Evolutionary conservation across 2,329 filamentous ascomycete species (phyloP), one percentile per base, ranked within the genome.

Genomic region (Tothia fuscella): DNA sequence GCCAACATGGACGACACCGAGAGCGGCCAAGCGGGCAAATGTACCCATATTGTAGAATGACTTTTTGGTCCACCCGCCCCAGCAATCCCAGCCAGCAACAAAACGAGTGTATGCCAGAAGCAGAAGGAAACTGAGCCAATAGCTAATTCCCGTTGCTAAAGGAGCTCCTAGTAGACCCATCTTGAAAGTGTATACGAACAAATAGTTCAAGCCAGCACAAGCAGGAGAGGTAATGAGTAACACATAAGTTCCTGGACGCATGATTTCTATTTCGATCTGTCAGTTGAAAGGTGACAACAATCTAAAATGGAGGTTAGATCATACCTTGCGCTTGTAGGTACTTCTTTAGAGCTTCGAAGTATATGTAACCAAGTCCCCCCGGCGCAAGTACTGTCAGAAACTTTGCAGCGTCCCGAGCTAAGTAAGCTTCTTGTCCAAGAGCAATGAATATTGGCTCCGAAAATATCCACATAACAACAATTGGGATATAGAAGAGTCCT

Each of bases 311-410:
- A n/a, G n/a, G 12, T 13, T 13, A 9, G 22, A 7, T 7, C 24
- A 16, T 57, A 72, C 70, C 69, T 60, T 78, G 68, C 5, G 70
- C 69, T 52, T 72, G 68, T n/a, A 74, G 57, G 46, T 68, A 74
- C 50, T 73, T 75, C 56, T 74, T 74, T 71, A 87, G 76, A 5
- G 76, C 71, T 60, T 93, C 85, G 46, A 93, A 93, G 63, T 83
- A 93, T 30, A 93, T 76, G 51, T 93, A 93, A 0, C 86, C 86
- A 28, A 93, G 61, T 0, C 86, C 86, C 0, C 86, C 86, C 0
- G 86, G 86, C 1, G 85, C 81, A 34, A 93, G 62, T 10, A 78
- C 74, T 2, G 70, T 77, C 6, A 93, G 61, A 47, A 93, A 93
- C 32, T 65, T 71, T 2, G 82, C 76, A 39, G 81, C 83, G 45